phyloP scores from a whole-genome alignment of 106 monocot genomes.

The Dendrobium chrysotoxum region DNA sequence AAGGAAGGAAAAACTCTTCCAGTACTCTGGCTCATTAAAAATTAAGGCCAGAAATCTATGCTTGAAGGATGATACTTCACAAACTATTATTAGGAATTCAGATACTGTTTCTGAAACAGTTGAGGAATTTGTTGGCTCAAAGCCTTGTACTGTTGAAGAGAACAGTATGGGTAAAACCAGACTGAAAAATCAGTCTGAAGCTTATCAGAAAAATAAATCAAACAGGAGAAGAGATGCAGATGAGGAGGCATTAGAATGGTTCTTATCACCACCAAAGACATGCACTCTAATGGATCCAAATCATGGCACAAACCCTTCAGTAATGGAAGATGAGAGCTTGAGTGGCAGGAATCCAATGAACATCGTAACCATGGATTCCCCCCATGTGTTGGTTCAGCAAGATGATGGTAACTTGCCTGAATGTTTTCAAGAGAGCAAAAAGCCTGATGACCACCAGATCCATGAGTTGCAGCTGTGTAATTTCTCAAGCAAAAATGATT shows the following conservation, averaged over 20 bases:
- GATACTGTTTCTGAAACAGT: background rate
- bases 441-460: background rate
- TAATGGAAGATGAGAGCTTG: background rate
- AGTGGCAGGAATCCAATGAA: background rate
- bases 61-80: conserved; percentile 2
- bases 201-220: conserved; percentile 9
- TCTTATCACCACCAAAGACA: conserved; percentile 61
- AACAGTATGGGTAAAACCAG: background rate
- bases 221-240: conserved; percentile 27
- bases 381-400: too few relatives aligned
- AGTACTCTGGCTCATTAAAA: background rate
- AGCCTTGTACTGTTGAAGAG: background rate
- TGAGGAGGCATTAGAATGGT: conserved; percentile 72
- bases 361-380: too few relatives aligned
- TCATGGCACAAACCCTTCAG: background rate
- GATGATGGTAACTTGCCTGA: background rate
- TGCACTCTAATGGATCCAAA: conserved; percentile 4
- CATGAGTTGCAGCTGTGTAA: background rate
- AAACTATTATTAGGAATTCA: background rate
- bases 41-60: conserved; percentile 14
- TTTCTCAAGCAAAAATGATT: conserved; percentile 13
- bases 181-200: conserved; percentile 5
- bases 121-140: conserved; percentile 12
- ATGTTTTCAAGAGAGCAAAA: background rate
- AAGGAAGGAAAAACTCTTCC: conserved; percentile 9